Evolutionary conservation across 805 yeast genomes (phyloP).

Genomic region (Ogataea paradorogensis): DNA sequence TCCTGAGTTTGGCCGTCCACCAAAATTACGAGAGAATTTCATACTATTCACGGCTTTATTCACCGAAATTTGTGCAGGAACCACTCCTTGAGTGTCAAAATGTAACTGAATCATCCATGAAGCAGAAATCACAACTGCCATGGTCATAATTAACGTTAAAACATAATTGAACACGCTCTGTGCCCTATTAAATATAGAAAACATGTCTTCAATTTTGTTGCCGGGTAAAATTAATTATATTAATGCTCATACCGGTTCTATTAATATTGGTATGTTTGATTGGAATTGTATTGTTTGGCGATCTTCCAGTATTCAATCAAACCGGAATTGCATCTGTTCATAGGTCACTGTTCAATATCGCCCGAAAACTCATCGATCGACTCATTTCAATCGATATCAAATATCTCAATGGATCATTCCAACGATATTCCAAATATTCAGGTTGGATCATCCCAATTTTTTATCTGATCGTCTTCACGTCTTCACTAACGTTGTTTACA

Average conservation of each 20-base stretch:
- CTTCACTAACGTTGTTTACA: constrained; percentile 27
- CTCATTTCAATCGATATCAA: not conserved
- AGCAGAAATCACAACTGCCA: constrained; percentile 46
- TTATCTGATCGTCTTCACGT: constrained; percentile 37
- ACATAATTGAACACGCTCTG: constrained; percentile 55
- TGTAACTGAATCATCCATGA: constrained; percentile 50
- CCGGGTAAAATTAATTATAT: constrained; percentile 2
- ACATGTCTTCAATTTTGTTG: constrained; percentile 11
- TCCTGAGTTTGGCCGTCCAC: constrained; percentile 61
- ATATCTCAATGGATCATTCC: constrained; percentile 24
- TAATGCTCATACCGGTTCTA: constrained; percentile 6
- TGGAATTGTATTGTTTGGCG: constrained; percentile 44
- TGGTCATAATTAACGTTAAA: constrained; percentile 46
- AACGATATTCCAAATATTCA: constrained; percentile 4
- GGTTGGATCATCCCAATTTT: constrained; percentile 46
- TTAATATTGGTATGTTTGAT: constrained; percentile 18
- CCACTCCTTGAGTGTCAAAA: constrained; percentile 41
- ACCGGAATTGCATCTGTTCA: constrained; percentile 20
- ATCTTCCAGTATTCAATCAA: constrained; percentile 40
- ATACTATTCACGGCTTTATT: constrained; percentile 23
- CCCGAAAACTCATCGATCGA: not conserved
- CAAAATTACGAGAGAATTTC: constrained; percentile 38
- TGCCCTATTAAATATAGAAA: constrained; percentile 23
- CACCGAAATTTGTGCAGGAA: constrained; percentile 28
- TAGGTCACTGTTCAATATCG: not conserved